A percentile compares a stretch with the other conserved stretches of the same genome.
phyloP scores from a whole-genome alignment of 768 basidiomycete species.

The Clavulina sp. region DNA sequence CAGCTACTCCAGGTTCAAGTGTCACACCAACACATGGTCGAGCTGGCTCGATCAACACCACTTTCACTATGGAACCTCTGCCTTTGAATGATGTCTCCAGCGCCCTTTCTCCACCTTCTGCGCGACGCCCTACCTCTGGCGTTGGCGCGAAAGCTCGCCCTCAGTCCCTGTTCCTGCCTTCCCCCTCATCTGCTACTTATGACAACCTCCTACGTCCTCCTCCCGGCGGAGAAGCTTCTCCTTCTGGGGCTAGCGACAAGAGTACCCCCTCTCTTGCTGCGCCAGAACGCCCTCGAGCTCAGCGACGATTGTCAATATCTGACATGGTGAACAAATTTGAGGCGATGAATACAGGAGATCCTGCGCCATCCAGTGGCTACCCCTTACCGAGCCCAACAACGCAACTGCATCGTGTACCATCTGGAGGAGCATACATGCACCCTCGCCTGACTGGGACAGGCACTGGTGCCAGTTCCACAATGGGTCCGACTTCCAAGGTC shows the following conservation, averaged over 20 bases:
- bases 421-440: too few relatives aligned
- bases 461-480: neutral
- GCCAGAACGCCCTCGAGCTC: slow-evolving; percentile 15
- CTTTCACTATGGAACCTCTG: too few relatives aligned
- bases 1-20: too few relatives aligned
- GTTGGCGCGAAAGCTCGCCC: slow-evolving; percentile 35
- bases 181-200: too few relatives aligned
- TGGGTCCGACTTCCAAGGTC: neutral
- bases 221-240: neutral
- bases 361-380: too few relatives aligned
- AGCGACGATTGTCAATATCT: slow-evolving; percentile 60
- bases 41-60: too few relatives aligned
- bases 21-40: too few relatives aligned
- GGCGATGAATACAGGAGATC: slow-evolving; percentile 30
- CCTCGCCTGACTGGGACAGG: neutral
- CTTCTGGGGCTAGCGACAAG: neutral
- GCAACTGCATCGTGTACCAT: too few relatives aligned
- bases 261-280: slow-evolving; percentile 2
- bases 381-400: too few relatives aligned
- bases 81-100: too few relatives aligned
- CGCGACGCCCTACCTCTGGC: too few relatives aligned
- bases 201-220: neutral
- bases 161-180: slow-evolving; percentile 67
- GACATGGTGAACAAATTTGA: slow-evolving; percentile 78
- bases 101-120: too few relatives aligned